phyloP scores from a whole-genome alignment of 2,329 filamentous ascomycete genomes.

The Huntiella decipiens region DNA sequence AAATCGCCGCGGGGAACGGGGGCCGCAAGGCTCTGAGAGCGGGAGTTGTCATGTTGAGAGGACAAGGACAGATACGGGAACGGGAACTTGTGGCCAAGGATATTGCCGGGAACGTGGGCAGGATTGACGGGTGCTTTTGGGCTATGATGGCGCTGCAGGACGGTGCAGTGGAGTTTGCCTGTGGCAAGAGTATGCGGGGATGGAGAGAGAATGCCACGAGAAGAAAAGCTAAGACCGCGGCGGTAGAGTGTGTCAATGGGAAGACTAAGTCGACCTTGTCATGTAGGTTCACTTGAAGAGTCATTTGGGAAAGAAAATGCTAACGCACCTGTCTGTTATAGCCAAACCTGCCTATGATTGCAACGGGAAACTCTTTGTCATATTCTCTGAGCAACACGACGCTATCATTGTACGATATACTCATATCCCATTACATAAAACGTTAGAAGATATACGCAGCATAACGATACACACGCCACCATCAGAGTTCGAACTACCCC shows the following conservation, averaged over 20 bases:
- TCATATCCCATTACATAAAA: constrained; percentile 37
- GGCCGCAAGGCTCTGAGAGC: constrained; percentile 22
- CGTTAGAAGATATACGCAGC: constrained; percentile 30
- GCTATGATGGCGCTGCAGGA: constrained; percentile 25
- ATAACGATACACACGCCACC: constrained; percentile 4
- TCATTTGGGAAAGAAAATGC: constrained; percentile 3
- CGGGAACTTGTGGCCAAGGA: constrained; percentile 31
- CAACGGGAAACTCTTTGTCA: constrained; percentile 29
- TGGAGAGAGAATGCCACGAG: constrained; percentile 31
- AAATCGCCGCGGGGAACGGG: constrained; percentile 17
- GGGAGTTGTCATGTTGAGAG: constrained; percentile 30
- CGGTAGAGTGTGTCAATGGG: constrained; percentile 31
- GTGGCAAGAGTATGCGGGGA: constrained; percentile 30
- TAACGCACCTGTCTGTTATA: constrained; percentile 14
- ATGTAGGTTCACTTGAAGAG: constrained; percentile 19
- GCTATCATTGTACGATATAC: constrained; percentile 34
- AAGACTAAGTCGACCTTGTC: constrained; percentile 27
- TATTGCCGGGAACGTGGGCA: constrained; percentile 25
- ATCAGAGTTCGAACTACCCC: not conserved
- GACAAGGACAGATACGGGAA: constrained; percentile 26
- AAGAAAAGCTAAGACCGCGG: constrained; percentile 20
- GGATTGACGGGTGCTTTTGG: constrained; percentile 32
- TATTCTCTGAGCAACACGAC: constrained; percentile 28
- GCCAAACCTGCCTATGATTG: constrained; percentile 41
- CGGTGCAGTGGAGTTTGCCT: constrained; percentile 35